Conservation (phyloP, 2,329 filamentous ascomycete genomes). For the Colletotrichum godetiae region DNA sequence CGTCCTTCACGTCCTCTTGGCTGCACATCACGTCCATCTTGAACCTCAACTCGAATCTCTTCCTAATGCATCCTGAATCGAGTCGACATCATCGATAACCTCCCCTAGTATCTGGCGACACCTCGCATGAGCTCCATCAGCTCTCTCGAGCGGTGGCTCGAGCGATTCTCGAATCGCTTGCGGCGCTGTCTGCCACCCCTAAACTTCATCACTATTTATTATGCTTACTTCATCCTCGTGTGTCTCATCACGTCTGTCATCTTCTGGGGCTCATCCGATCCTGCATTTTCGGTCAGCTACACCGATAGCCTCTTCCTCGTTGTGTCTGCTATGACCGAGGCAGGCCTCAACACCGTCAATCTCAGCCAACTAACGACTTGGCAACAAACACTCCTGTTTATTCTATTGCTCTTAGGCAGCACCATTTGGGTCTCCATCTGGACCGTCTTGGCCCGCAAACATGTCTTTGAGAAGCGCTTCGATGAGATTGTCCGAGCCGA, state of each 20-base stretch:
- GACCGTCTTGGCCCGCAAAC: conserved; percentile 70
- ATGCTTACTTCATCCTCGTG: conserved; percentile 71
- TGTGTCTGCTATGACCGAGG: conserved; percentile 74
- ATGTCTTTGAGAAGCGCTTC: conserved; percentile 72
- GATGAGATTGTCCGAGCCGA: conserved; percentile 60
- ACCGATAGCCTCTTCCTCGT: conserved; percentile 76
- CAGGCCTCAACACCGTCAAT: conserved; percentile 76
- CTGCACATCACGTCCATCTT: background rate
- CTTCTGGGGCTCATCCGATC: conserved; percentile 69
- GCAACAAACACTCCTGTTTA: conserved; percentile 74
- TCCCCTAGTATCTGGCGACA: background rate
- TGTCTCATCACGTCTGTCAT: conserved; percentile 67
- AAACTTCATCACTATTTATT: conserved; percentile 75
- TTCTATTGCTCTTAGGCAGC: conserved; percentile 74
- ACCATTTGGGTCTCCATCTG: conserved; percentile 74
- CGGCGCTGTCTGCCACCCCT: conserved; percentile 49
- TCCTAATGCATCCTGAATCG: background rate
- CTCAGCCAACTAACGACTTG: conserved; percentile 73
- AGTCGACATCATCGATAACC: background rate
- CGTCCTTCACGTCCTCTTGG: background rate
- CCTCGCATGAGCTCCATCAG: background rate
- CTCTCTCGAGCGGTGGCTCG: background rate
- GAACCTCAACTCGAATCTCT: background rate
- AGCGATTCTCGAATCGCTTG: background rate
- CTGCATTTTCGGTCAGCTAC: conserved; percentile 65